phyloP scores from a whole-genome alignment of 768 basidiomycete species.

The Daedaleopsis sinensis region DNA sequence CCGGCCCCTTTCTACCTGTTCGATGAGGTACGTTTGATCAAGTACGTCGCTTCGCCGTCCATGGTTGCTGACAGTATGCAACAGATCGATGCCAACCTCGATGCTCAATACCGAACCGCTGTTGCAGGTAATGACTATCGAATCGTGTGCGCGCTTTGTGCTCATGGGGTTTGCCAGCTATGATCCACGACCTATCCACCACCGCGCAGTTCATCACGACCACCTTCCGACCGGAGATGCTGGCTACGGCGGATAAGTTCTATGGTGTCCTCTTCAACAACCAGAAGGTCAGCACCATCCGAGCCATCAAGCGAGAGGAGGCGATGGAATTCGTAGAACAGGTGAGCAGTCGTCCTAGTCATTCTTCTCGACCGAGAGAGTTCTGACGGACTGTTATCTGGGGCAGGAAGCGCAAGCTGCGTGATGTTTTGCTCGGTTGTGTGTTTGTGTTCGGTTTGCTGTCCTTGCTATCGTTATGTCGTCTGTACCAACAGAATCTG shows the following conservation, averaged over 20 bases:
- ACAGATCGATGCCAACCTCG: slow-evolving; percentile 95
- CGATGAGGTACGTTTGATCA: slow-evolving; percentile 68
- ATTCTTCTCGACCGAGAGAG: not conserved
- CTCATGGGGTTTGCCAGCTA: slow-evolving; percentile 48
- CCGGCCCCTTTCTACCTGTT: slow-evolving; percentile 99
- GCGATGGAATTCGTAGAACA: slow-evolving; percentile 95
- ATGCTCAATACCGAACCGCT: slow-evolving; percentile 96
- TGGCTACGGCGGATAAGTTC: slow-evolving; percentile 94
- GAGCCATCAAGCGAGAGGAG: slow-evolving; percentile 85
- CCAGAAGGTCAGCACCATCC: slow-evolving; percentile 91
- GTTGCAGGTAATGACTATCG: slow-evolving; percentile 68
- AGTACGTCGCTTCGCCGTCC: not conserved
- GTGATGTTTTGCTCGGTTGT: slow-evolving; percentile 23
- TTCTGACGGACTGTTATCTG: not conserved
- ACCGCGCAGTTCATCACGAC: slow-evolving; percentile 97
- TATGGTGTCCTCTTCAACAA: slow-evolving; percentile 97
- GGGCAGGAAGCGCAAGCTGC: slow-evolving; percentile 53
- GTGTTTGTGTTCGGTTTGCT: not conserved
- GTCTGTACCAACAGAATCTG: slow-evolving; percentile 3
- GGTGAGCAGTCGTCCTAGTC: slow-evolving; percentile 39
- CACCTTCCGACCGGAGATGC: slow-evolving; percentile 97
- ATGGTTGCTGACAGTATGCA: slow-evolving; percentile 3
- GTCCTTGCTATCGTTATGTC: slow-evolving; percentile 19
- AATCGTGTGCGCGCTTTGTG: not conserved
- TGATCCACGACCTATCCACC: slow-evolving; percentile 90